These are phyloP conservation scores for Celoporthe dispersa DNA, from an alignment of 2,329 filamentous ascomycete genomes.

Conservation along the genomic window DNA sequence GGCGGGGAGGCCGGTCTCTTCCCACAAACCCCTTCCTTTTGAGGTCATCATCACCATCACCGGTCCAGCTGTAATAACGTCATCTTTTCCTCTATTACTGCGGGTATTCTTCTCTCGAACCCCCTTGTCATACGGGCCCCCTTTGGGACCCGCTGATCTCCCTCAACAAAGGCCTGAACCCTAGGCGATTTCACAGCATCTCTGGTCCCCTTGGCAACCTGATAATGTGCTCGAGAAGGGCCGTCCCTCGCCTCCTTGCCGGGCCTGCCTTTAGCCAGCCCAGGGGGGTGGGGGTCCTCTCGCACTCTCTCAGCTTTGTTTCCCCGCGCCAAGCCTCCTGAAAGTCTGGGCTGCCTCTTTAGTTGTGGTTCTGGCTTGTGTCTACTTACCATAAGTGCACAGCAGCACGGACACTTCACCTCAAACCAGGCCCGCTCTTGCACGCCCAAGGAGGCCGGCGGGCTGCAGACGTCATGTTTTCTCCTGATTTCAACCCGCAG, in stretches of 20 bases:
- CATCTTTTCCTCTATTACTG: background rate
- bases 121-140: background rate
- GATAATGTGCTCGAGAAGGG: background rate
- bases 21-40: background rate
- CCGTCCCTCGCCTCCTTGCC: background rate
- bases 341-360: background rate
- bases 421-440: background rate
- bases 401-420: background rate
- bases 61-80: background rate
- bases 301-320: background rate
- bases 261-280: background rate
- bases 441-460: background rate
- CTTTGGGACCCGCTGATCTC: background rate
- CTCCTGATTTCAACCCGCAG: background rate
- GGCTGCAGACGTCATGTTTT: conserved; percentile 1
- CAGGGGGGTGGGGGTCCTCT: background rate
- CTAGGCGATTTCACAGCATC: background rate
- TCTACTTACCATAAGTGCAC: background rate
- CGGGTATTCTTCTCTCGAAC: background rate
- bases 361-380: background rate
- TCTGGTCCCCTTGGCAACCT: background rate
- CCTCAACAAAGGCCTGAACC: background rate
- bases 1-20: background rate
- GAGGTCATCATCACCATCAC: background rate
- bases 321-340: background rate